Conservation (phyloP, 192 early-diverging fungal species). For the Gigaspora rosea region DNA sequence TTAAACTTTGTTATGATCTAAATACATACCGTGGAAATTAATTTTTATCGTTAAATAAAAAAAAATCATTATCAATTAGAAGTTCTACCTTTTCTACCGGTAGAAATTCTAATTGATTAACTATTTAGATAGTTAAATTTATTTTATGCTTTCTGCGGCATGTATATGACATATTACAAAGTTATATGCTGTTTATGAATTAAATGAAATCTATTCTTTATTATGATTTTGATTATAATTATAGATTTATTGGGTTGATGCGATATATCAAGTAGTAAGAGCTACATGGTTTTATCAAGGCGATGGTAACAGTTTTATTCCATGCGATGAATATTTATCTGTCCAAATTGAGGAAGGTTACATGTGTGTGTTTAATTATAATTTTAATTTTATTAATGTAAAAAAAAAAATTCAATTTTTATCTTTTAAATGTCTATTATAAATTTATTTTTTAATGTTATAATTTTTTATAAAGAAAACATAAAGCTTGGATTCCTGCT, state of each 20-base stretch:
- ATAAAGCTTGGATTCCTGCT: slow-evolving; percentile 54
- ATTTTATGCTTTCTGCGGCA: too few species aligned
- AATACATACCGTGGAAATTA: neutral
- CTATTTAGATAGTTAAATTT: too few species aligned
- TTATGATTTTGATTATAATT: neutral
- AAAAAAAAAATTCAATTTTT: neutral
- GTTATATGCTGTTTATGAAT: too few species aligned
- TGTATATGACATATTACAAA: too few species aligned
- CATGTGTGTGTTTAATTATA: slow-evolving; percentile 37
- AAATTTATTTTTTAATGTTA: neutral
- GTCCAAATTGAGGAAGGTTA: slow-evolving; percentile 83
- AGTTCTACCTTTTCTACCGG: neutral
- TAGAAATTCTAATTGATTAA: too few species aligned
- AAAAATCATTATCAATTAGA: neutral
- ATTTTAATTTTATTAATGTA: neutral
- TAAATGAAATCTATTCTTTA: too few species aligned
- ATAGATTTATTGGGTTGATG: slow-evolving; percentile 79
- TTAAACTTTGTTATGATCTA: neutral
- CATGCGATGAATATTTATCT: slow-evolving; percentile 80
- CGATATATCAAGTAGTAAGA: slow-evolving; percentile 75
- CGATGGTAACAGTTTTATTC: slow-evolving; percentile 65
- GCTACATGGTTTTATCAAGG: slow-evolving; percentile 81
- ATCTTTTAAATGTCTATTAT: neutral
- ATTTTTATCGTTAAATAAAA: neutral
- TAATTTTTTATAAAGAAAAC: slow-evolving; percentile 44